A percentile compares a stretch with the other conserved stretches of the same genome.
These are phyloP conservation scores for Diphasiastrum complanatum DNA, from an alignment of 83 land plant species.

Conservation along the genomic window DNA sequence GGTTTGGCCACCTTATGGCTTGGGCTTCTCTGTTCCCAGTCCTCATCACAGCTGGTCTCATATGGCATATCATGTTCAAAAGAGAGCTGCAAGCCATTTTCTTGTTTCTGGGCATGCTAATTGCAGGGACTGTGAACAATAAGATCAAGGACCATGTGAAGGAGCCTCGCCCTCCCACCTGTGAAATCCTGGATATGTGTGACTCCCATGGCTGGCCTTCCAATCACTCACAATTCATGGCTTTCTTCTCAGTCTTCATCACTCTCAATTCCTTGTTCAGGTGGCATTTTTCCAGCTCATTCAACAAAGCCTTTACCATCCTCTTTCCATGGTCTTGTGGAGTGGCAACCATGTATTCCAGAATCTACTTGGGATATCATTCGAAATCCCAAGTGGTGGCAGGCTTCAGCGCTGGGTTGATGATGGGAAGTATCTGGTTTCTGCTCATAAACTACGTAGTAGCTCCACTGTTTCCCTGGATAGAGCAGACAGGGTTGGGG, in stretches of 20 bases:
- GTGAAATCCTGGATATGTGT: conserved; percentile 64
- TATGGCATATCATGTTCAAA: conserved; percentile 78
- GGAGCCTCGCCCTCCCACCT: conserved; percentile 74
- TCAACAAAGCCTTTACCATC: too few relatives aligned
- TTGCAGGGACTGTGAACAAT: conserved; percentile 70
- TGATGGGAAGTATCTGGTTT: conserved; percentile 7
- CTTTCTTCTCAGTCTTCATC: conserved; percentile 70
- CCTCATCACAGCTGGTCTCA: conserved; percentile 86
- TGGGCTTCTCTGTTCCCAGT: conserved; percentile 92
- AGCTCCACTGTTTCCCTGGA: conserved; percentile 2
- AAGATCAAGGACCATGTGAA: conserved; percentile 63
- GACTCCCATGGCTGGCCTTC: conserved; percentile 99
- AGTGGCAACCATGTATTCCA: conserved; percentile 9
- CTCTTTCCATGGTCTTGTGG: conserved; percentile 12
- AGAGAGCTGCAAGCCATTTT: conserved; percentile 80
- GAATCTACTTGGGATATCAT: conserved; percentile 11
- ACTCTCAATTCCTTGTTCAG: too few relatives aligned
- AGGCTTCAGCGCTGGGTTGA: conserved; percentile 1
- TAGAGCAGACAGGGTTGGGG: conserved; percentile 2
- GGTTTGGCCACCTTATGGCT: conserved; percentile 68
- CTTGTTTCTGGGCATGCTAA: conserved; percentile 64
- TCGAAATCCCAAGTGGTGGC: background rate
- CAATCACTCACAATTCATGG: conserved; percentile 91
- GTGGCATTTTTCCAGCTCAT: too few relatives aligned
- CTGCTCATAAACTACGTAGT: background rate